These are phyloP conservation scores for Mortierella sp. DNA, from an alignment of 371 early-diverging fungal species.

Conservation along the genomic window DNA sequence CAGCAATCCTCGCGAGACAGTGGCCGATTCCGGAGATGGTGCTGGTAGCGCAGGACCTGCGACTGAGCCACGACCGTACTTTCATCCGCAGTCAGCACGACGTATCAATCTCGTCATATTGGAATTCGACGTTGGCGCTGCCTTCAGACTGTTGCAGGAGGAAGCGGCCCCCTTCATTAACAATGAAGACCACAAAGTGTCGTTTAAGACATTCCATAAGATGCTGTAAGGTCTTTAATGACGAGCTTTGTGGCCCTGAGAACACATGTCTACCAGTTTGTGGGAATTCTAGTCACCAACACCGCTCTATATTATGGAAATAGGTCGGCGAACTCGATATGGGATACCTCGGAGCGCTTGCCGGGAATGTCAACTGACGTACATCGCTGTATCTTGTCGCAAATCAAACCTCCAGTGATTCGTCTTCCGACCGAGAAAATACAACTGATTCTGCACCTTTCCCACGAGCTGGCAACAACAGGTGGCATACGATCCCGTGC, in stretches of 20 bases:
- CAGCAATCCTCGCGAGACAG: no score
- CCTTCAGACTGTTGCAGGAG: no score
- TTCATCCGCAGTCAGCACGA: no score
- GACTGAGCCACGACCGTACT: no score
- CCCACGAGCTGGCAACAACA: neutral
- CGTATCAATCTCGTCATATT: no score
- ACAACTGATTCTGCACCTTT: slow-evolving; percentile 5
- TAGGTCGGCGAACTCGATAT: slow-evolving; percentile 14
- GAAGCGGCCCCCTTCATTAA: no score
- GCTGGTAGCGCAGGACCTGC: no score
- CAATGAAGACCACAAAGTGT: no score
- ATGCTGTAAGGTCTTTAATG: no score
- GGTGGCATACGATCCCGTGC: slow-evolving; percentile 12
- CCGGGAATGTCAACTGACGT: slow-evolving; percentile 7
- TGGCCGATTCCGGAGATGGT: no score
- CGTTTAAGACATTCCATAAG: no score
- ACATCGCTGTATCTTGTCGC: slow-evolving; percentile 3
- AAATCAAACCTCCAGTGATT: slow-evolving; percentile 14
- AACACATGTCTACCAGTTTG: neutral
- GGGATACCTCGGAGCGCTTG: slow-evolving; percentile 3
- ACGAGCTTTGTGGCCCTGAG: neutral
- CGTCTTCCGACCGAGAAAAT: slow-evolving; percentile 1
- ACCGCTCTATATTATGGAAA: neutral
- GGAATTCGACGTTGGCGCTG: no score
- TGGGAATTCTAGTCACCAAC: neutral